Evolutionary conservation across 441 rosid genomes (phyloP).

Genomic region (Populus tomentosa): DNA sequence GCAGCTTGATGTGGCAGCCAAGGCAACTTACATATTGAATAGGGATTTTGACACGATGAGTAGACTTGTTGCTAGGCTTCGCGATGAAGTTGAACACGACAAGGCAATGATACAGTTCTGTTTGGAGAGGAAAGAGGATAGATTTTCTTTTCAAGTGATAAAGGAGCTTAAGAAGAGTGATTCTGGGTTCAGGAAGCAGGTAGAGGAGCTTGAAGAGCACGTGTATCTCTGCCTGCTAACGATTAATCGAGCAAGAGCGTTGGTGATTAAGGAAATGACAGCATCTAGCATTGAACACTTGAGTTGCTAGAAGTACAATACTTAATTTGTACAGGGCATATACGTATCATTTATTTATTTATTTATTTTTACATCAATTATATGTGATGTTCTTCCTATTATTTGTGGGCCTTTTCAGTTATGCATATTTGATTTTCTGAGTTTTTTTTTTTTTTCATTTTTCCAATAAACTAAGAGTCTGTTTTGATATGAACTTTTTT

Average conservation of each 20-base stretch:
- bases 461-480: no score
- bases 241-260: conserved; percentile 40
- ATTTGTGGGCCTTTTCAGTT: background rate
- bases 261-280: conserved; percentile 28
- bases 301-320: background rate
- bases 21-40: conserved; percentile 40
- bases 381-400: background rate
- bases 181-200: conserved; percentile 32
- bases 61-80: conserved; percentile 38
- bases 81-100: conserved; percentile 45
- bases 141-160: conserved; percentile 23
- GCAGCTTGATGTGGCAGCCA: conserved; percentile 44
- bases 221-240: conserved; percentile 42
- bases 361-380: background rate
- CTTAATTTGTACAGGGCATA: background rate
- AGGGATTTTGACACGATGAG: conserved; percentile 48
- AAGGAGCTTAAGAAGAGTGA: conserved; percentile 36
- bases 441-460: background rate
- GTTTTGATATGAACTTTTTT: background rate
- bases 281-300: conserved; percentile 3
- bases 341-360: background rate
- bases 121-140: conserved; percentile 29
- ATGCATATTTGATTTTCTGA: background rate
- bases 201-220: conserved; percentile 49
- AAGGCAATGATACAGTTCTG: conserved; percentile 31